A percentile compares a stretch with the other conserved stretches of the same genome.
Evolutionary conservation across 108 stramenopile species (phyloP).

Genomic region (Chaetoceros muelleri): DNA sequence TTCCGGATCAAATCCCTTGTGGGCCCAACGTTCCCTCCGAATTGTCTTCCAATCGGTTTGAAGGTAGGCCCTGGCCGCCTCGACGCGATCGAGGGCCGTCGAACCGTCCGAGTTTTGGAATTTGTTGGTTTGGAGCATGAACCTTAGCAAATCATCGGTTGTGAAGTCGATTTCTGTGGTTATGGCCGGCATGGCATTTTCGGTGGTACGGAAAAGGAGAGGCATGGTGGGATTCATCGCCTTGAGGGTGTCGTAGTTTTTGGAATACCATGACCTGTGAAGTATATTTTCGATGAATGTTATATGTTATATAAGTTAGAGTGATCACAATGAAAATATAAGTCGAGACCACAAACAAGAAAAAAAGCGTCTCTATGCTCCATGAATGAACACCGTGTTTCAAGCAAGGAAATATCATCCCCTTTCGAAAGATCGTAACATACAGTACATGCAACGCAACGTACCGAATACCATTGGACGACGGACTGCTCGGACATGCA

Average conservation of each 20-base stretch:
- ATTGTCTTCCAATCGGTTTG: constrained; percentile 37
- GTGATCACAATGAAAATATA: not conserved
- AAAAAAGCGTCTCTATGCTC: not conserved
- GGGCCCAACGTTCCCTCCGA: constrained; percentile 31
- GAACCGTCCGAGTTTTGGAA: constrained; percentile 65
- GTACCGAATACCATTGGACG: constrained; percentile 73
- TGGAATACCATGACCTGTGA: constrained; percentile 48
- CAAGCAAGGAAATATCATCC: not conserved
- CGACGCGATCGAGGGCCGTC: constrained; percentile 52
- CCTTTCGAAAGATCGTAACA: not conserved
- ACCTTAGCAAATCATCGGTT: constrained; percentile 64
- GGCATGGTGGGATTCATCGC: constrained; percentile 73
- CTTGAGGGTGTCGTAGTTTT: constrained; percentile 72
- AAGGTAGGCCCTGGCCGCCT: constrained; percentile 63
- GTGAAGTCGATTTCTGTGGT: constrained; percentile 74
- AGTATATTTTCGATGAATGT: not conserved
- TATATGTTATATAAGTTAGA: not conserved
- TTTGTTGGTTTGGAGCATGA: constrained; percentile 73
- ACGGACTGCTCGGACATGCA: constrained; percentile 74
- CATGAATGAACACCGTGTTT: constrained; percentile 4
- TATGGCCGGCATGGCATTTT: constrained; percentile 81
- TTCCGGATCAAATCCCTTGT: constrained; percentile 68
- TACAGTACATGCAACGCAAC: constrained; percentile 18
- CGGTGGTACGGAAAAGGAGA: constrained; percentile 63
- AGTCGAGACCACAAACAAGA: not conserved